Base-by-base conservation (phyloP, 257 asterid genomes). In the Osmanthus fragrans region DNA sequence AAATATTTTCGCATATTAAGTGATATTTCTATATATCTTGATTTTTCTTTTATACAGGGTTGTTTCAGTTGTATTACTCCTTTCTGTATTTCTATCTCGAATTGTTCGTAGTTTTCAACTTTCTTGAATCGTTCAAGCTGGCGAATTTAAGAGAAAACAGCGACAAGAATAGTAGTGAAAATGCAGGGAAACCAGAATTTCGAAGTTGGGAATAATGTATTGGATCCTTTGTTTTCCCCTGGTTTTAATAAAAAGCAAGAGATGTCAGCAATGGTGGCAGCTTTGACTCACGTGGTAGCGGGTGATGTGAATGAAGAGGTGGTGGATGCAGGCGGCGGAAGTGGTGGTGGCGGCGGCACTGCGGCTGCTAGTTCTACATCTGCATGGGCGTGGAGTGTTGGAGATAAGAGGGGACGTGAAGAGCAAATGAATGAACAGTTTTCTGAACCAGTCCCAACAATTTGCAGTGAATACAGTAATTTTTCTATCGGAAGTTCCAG, bases 201-300 rank as follows among this genome's bases (percentile, higher is more conserved):
- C 49, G 49, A 40, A 10, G 49, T 4, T 11, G 49, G 49, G 49
- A 40, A 40, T 40, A 40, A 11, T 40, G 49, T 40, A 51, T 54
- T 77, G 80, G 80, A 77, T 12, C 74, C 85, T 1, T 42, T 86
- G 74, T 76, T 78, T 69, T 82, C 88, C 78, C 33, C 69, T 25
- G 89, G 45, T 79, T 78, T 71, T 18, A 75, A 82, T 66, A 87
- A 94, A 72, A 92, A 92, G 77, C 79, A 75, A 11, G 98, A 94
- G 83, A 89, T 91, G 90, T 89, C 93, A 3, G 88, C 81, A 36
- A 71, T 71, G 74, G 74, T 71, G 10, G 81, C 89, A 0, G 91
- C 91, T 39, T 40, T 87, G 70, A 71, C 86, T n/a, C 82, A 78
- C 54, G 98, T 94, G 39, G 90, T 94, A 49, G 91, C 92, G 76